A percentile compares a stretch with the other conserved stretches of the same genome.
Conservation (phyloP, 495 filamentous ascomycete species). For the Aspergillus steynii region DNA sequence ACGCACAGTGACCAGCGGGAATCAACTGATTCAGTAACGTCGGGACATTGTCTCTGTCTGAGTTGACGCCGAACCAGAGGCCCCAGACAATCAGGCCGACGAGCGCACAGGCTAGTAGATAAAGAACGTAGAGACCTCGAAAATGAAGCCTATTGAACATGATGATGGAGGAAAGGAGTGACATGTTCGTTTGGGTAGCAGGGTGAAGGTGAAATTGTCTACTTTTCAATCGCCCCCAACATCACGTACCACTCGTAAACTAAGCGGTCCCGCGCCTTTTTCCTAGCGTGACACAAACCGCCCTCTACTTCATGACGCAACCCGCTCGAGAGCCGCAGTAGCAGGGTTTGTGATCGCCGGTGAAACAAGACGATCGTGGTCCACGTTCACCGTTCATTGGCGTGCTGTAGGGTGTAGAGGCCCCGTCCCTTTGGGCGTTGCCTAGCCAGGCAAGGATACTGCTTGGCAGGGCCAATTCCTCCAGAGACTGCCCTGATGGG, state of each 20-base stretch:
- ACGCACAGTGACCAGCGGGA: slow-evolving; percentile 18
- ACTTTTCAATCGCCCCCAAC: neutral
- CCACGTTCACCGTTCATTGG: neutral
- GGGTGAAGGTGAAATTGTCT: neutral
- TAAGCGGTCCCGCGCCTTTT: neutral
- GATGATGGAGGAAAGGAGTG: neutral
- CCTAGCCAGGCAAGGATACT: neutral
- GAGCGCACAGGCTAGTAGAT: neutral
- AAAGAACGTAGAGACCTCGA: neutral
- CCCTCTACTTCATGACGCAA: neutral
- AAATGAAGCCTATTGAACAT: neutral
- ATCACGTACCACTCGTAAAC: too few species aligned
- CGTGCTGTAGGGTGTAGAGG: too few species aligned
- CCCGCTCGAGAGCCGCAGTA: neutral
- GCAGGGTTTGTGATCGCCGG: neutral
- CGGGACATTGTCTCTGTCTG: slow-evolving; percentile 15
- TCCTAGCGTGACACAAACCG: neutral
- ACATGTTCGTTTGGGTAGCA: neutral
- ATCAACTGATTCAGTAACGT: slow-evolving; percentile 15
- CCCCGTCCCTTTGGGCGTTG: neutral
- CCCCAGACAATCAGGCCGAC: slow-evolving; percentile 5
- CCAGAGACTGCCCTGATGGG: neutral
- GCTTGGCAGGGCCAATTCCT: neutral
- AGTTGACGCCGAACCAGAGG: slow-evolving; percentile 18
- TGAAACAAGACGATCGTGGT: neutral